Conservation (phyloP, 768 basidiomycete species). For the Tylopilus sp. region DNA sequence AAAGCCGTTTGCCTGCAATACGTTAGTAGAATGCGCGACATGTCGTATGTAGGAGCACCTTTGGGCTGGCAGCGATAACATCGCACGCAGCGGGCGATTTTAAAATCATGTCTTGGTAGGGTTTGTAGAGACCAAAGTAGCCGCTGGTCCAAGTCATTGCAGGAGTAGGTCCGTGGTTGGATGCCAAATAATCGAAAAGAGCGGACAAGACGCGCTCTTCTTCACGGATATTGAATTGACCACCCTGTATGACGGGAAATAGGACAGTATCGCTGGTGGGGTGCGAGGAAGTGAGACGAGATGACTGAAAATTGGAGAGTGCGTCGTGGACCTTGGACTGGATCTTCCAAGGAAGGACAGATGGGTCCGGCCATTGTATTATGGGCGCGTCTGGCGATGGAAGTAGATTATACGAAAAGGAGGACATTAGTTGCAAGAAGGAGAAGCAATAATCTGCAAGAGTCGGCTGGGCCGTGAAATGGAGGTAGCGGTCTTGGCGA, state of each 20-base stretch:
- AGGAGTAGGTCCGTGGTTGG: slow-evolving; percentile 31
- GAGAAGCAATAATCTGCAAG: slow-evolving; percentile 83
- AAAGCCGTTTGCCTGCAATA: slow-evolving; percentile 87
- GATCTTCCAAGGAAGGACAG: slow-evolving; percentile 67
- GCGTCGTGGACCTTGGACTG: slow-evolving; percentile 55
- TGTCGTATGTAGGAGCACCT: slow-evolving; percentile 43
- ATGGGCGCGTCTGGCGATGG: slow-evolving; percentile 42
- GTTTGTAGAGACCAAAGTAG: slow-evolving; percentile 85
- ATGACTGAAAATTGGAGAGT: slow-evolving; percentile 58
- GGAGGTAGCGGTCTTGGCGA: slow-evolving; percentile 92
- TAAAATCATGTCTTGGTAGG: slow-evolving; percentile 74
- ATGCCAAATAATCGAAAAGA: slow-evolving; percentile 53
- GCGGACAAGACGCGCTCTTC: slow-evolving; percentile 64
- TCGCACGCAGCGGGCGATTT: slow-evolving; percentile 55
- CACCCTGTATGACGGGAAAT: slow-evolving; percentile 85
- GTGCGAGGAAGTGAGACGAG: slow-evolving; percentile 20
- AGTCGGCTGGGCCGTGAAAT: slow-evolving; percentile 54
- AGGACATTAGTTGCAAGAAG: slow-evolving; percentile 64
- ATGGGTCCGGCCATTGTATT: slow-evolving; percentile 64
- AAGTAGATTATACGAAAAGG: slow-evolving; percentile 61
- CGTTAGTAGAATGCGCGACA: slow-evolving; percentile 1
- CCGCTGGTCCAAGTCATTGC: slow-evolving; percentile 86
- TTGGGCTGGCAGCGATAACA: slow-evolving; percentile 84
- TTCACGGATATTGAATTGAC: slow-evolving; percentile 82
- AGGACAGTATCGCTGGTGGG: slow-evolving; percentile 45